Evolutionary conservation across 75 land plant genomes (phyloP).

Genomic region (Cupressus sempervirens): DNA sequence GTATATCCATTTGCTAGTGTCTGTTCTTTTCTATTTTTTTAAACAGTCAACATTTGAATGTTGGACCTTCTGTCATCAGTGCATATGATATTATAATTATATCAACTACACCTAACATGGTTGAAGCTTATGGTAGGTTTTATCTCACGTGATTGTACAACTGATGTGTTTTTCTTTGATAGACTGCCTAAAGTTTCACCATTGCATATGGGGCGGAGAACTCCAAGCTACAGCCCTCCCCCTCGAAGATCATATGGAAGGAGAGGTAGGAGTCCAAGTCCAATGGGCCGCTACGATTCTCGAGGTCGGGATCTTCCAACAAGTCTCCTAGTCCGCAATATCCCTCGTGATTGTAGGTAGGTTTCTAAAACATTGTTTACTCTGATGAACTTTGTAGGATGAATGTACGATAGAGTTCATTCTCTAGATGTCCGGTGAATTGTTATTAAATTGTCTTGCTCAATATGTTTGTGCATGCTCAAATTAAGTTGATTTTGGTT

Average conservation of each 20-base stretch:
- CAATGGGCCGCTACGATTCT: slow-evolving; percentile 40
- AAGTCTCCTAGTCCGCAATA: slow-evolving; percentile 81
- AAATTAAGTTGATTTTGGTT: neutral
- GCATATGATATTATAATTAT: neutral
- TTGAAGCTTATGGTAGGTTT: neutral
- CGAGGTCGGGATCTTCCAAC: slow-evolving; percentile 65
- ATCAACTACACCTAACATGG: neutral
- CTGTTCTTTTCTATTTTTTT: neutral
- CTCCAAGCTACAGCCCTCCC: slow-evolving; percentile 58
- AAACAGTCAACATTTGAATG: neutral
- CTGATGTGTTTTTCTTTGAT: neutral
- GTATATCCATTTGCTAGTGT: neutral
- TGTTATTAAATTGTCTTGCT: neutral
- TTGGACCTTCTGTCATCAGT: neutral
- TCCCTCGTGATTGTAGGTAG: slow-evolving; percentile 70
- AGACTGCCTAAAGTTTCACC: neutral
- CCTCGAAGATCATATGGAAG: slow-evolving; percentile 53
- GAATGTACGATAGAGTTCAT: neutral
- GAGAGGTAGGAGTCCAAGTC: slow-evolving; percentile 60
- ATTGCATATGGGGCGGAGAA: slow-evolving; percentile 53
- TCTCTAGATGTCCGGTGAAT: neutral
- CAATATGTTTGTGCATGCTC: neutral
- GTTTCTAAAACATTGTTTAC: neutral
- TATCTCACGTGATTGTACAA: neutral
- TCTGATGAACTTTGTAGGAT: neutral